Base-by-base conservation (phyloP, 495 filamentous ascomycete genomes). In the Aspergillus cavernicola region DNA sequence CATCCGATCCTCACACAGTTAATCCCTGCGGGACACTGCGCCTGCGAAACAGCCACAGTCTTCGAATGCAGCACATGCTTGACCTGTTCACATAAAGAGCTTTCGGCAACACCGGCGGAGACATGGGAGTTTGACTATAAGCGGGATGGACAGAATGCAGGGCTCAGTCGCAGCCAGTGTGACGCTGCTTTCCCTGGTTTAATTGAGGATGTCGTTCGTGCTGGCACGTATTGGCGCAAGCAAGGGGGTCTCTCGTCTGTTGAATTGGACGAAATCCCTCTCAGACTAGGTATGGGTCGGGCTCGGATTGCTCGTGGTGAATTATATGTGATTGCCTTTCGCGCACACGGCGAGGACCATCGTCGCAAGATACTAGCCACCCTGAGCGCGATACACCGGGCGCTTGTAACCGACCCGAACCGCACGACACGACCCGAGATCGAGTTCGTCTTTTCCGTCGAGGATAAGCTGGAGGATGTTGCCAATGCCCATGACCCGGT, bases 391-490 rank as follows among this genome's bases (percentile, higher is more conserved):
- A 73, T 77, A 16, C 70, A 76, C 45, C 73, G 73, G 13, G 73
- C 73, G 54, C 64, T 76, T 56, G 59, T 71, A 53, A 63, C 66
- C 24, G 66, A 71, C 48, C 57, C 80, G 35, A 58, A 71, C 33
- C 74, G 66, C 12, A 62, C 67, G 15, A 67, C 70, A 0, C 63
- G 82, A 22, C 85, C 81, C 2, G 78, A 88, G 58, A 82, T 86
- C 43, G 78, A 85, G 66, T 86, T 91, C 62, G 57, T 73, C 11
- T 73, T 85, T 58, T 68, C 65, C 20, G 65, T 79, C 4, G 76
- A 80, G 53, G 81, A 85, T 53, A 72, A 76, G 39, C 67, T 74
- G 7, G 60, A 66, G 18, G 71, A 74, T 44, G 69, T 74, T 1
- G 70, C 68, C 1, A 67, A 57, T 36, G 50, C 75, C 0, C 72